Percentiles rank a stretch among this genome's conserved stretches.
phyloP scores from a whole-genome alignment of 108 stramenopile genomes.

The Phaeodactylum tricornutum region DNA sequence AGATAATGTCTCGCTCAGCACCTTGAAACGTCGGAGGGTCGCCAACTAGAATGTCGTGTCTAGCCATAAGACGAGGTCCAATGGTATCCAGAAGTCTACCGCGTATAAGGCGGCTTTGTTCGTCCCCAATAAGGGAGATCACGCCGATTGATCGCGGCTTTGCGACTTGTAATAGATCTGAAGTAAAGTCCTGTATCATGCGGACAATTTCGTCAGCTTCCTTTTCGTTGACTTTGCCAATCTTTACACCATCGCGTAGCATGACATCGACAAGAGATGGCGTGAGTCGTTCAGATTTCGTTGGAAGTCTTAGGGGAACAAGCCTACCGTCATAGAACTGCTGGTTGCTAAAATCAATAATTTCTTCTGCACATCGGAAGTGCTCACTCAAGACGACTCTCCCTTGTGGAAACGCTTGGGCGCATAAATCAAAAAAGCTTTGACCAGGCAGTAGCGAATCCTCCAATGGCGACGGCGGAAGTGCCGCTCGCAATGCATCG shows the following conservation, averaged over 20 bases:
- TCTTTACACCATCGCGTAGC: constrained; percentile 24
- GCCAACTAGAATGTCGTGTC: constrained; percentile 43
- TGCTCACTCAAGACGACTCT: constrained; percentile 52
- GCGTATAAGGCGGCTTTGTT: constrained; percentile 47
- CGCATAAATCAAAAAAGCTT: constrained; percentile 51
- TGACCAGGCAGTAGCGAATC: constrained; percentile 37
- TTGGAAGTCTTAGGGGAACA: constrained; percentile 42
- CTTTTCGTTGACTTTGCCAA: constrained; percentile 41
- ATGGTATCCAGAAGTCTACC: constrained; percentile 35
- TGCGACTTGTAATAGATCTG: background rate
- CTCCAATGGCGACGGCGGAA: constrained; percentile 36
- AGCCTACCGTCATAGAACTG: constrained; percentile 35
- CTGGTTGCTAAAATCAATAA: constrained; percentile 42
- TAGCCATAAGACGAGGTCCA: constrained; percentile 29
- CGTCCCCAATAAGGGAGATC: constrained; percentile 49
- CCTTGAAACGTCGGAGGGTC: constrained; percentile 58
- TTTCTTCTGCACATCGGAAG: constrained; percentile 52
- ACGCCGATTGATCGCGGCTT: constrained; percentile 37
- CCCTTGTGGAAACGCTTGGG: constrained; percentile 45
- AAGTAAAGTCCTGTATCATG: constrained; percentile 15
- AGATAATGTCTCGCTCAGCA: constrained; percentile 47
- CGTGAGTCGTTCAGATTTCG: constrained; percentile 19
- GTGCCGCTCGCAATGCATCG: constrained; percentile 26
- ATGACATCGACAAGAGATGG: constrained; percentile 43
- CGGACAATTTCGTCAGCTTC: constrained; percentile 40